Evolutionary conservation across 129 eudicot genomes (phyloP), one percentile per base, ranked within the genome.

Genomic region (Oenanthe sinensis): DNA sequence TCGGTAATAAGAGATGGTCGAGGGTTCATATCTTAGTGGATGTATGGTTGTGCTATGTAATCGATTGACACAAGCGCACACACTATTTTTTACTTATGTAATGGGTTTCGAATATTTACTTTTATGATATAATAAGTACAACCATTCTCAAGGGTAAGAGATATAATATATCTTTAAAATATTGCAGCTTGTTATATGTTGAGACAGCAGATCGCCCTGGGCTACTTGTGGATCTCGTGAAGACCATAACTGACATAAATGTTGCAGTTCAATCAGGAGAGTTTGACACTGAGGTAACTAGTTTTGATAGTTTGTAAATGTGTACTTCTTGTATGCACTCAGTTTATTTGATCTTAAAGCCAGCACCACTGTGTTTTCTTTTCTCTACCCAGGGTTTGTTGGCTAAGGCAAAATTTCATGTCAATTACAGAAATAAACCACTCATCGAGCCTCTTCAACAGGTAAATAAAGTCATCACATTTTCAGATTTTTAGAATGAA

Each of bases 181-280:
- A 44, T 80, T 86, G 88, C 90, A 95, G 98, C 88, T 80, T 95
- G 87, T 93, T 95, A 4, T 80, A 73, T 8, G 96, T 95, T 54
- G 98, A 95, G 79, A 82, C 98, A 44, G 97, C 91, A 3, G 98
- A 95, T 81, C 91, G 93, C 24, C 96, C 98, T 5, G 98, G 98
- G 65, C 90, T 95, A 77, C 87, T 95, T 62, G 98, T 95, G 63
- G 98, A 95, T 85, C 96, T 95, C 44, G 98, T 95, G 79, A 91
- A 86, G 85, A 87, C 86, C 54, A 77, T 95, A 55, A 88, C 91
- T 39, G 98, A 91, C 84, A 90, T 95, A 71, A 95, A 90, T 74
- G 84, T 95, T 77, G 83, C 85, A 26, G 96, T 95, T 71, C 86
- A 87, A 85, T 91, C 97, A 0, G 98, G 98, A 80, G 98, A 95